A percentile compares a stretch with the other conserved stretches of the same genome.
phyloP scores from a whole-genome alignment of 1,139 yeast species.

The Saccharomycopsis phalli region DNA sequence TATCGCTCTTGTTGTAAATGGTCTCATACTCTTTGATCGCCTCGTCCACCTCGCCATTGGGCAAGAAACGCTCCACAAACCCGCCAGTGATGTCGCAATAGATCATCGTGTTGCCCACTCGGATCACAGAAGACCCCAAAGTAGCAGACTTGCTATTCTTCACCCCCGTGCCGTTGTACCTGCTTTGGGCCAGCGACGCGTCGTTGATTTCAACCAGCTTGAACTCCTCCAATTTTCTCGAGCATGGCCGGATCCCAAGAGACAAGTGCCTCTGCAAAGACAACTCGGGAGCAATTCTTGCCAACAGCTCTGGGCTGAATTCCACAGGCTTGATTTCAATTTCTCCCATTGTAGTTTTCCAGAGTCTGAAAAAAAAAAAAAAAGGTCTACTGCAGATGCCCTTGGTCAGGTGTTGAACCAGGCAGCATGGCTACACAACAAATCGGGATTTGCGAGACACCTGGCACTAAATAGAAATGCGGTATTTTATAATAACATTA shows the following conservation, averaged over 20 bases:
- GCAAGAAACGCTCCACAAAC: slow-evolving; percentile 43
- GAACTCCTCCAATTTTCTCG: slow-evolving; percentile 65
- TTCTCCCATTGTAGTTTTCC: slow-evolving; percentile 12
- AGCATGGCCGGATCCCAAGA: slow-evolving; percentile 64
- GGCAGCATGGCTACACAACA: no score
- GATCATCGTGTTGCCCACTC: slow-evolving; percentile 67
- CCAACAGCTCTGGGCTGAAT: slow-evolving; percentile 76
- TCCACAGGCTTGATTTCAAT: slow-evolving; percentile 23
- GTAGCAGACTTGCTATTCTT: slow-evolving; percentile 30
- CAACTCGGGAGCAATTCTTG: slow-evolving; percentile 78
- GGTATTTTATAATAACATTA: no score
- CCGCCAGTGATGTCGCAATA: slow-evolving; percentile 73
- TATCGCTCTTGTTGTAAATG: slow-evolving; percentile 28
- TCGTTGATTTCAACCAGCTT: slow-evolving; percentile 43
- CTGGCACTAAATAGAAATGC: no score
- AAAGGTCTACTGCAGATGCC: no score
- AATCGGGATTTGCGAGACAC: no score
- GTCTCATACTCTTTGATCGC: slow-evolving; percentile 33
- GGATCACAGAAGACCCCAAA: slow-evolving; percentile 65
- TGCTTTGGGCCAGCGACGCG: slow-evolving; percentile 24
- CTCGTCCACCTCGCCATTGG: slow-evolving; percentile 30
- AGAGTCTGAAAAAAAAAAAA: no score
- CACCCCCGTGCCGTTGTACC: slow-evolving; percentile 15
- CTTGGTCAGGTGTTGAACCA: no score
- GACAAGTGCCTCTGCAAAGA: slow-evolving; percentile 72